Conservation (phyloP, 1,284 basidiomycete species). For the Volvariella surrecta region DNA sequence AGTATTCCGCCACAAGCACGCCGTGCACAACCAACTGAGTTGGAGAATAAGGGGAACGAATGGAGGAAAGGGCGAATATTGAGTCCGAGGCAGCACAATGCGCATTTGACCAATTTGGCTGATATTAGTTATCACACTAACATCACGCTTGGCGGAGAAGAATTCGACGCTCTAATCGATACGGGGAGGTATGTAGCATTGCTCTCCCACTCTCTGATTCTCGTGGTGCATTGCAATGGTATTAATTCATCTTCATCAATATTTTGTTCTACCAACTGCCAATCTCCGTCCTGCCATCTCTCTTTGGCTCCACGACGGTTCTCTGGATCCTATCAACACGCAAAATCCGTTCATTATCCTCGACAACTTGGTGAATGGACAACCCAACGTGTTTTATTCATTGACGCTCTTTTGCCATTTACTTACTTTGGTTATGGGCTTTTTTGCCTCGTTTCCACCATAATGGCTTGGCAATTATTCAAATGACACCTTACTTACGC, state of each 20-base stretch:
- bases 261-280: no score
- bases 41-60: no score
- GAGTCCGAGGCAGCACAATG: not conserved
- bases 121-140: slow-evolving; percentile 47
- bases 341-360: slow-evolving; percentile 39
- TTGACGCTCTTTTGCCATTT: no score
- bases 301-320: slow-evolving; percentile 62
- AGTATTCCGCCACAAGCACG: no score
- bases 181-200: slow-evolving; percentile 49
- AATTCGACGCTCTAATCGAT: slow-evolving; percentile 47
- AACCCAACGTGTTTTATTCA: slow-evolving; percentile 1
- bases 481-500: no score
- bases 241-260: not conserved
- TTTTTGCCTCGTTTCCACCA: not conserved
- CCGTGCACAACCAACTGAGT: no score
- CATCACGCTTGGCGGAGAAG: slow-evolving; percentile 39
- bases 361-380: slow-evolving; percentile 6
- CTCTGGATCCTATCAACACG: slow-evolving; percentile 50
- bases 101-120: slow-evolving; percentile 27
- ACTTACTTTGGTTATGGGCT: not conserved
- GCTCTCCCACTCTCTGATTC: not conserved
- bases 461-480: no score
- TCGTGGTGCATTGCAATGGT: not conserved
- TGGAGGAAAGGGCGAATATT: no score
- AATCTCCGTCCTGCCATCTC: no score